Evolutionary conservation across 2,329 filamentous ascomycete genomes (phyloP).

Genomic region (Mycogone perniciosa): DNA sequence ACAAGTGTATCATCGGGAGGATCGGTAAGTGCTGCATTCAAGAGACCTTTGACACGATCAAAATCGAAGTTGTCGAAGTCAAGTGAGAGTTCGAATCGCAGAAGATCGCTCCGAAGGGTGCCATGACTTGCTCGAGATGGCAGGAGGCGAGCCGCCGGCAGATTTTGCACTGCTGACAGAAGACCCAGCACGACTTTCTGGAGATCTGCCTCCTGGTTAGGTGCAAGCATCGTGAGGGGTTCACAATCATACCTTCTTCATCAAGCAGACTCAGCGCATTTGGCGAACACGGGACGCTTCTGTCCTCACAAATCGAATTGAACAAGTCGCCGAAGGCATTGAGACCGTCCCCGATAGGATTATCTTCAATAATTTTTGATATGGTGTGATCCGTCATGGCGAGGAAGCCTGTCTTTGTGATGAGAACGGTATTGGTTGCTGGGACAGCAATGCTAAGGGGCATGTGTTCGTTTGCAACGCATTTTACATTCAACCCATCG

Average conservation of each 20-base stretch:
- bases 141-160: slow-evolving; percentile 4
- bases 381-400: slow-evolving; percentile 19
- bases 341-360: slow-evolving; percentile 25
- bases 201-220: slow-evolving; percentile 20
- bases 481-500: no score
- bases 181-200: slow-evolving; percentile 20
- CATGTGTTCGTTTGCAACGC: no score
- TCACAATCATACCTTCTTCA: slow-evolving; percentile 18
- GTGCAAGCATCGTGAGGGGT: background rate
- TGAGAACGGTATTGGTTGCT: no score
- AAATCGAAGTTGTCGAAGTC: slow-evolving; percentile 16
- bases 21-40: slow-evolving; percentile 22
- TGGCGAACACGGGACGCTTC: slow-evolving; percentile 13
- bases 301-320: slow-evolving; percentile 17
- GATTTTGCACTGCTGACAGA: slow-evolving; percentile 19
- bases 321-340: slow-evolving; percentile 22
- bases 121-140: slow-evolving; percentile 6
- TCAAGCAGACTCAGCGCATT: slow-evolving; percentile 20
- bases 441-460: no score
- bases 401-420: no score
- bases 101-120: slow-evolving; percentile 13
- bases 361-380: slow-evolving; percentile 20
- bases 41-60: slow-evolving; percentile 27
- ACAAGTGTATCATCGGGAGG: slow-evolving; percentile 25
- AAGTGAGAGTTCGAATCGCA: slow-evolving; percentile 10